phyloP scores from a whole-genome alignment of 1,139 yeast species.

The Yamadazyma trypodendri region DNA sequence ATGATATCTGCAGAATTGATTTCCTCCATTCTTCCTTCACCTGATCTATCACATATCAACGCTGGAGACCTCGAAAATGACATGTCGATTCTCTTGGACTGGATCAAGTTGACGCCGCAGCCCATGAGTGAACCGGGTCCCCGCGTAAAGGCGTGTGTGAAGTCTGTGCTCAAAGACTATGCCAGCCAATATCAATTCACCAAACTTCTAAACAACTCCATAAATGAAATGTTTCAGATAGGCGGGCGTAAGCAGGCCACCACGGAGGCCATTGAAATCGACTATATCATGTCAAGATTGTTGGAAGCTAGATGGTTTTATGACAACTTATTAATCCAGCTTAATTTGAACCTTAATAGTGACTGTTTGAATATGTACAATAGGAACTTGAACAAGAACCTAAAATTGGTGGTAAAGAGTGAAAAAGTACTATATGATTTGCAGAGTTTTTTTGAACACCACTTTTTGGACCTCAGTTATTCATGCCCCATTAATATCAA shows the following conservation, averaged over 20 bases:
- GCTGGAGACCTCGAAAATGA: constrained; percentile 42
- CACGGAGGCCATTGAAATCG: constrained; percentile 8
- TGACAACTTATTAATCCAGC: constrained; percentile 10
- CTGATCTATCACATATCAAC: constrained; percentile 14
- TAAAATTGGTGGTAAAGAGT: constrained; percentile 8
- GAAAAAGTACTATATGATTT: constrained; percentile 10
- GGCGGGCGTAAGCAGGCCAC: constrained; percentile 4
- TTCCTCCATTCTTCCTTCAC: constrained; percentile 11
- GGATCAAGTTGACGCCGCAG: constrained; percentile 26
- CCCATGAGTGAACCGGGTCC: constrained; percentile 30
- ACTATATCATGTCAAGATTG: constrained; percentile 15
- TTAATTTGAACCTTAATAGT: constrained; percentile 6
- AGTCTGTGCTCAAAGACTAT: constrained; percentile 38
- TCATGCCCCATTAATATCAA: constrained; percentile 1
- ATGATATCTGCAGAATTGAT: constrained; percentile 6
- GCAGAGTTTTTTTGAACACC: constrained; percentile 11
- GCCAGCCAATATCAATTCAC: constrained; percentile 33
- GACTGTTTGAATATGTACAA: constrained; percentile 9
- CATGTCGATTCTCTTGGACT: constrained; percentile 35
- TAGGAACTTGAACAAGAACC: constrained; percentile 13
- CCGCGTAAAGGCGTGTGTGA: constrained; percentile 37
- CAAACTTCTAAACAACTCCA: constrained; percentile 35
- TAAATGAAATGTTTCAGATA: constrained; percentile 15
- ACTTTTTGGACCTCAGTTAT: constrained; percentile 8
- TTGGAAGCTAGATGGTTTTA: constrained; percentile 16